Evolutionary conservation across 2,329 filamentous ascomycete genomes (phyloP), one percentile per base, ranked within the genome.

Genomic region (Onygenales sp.): DNA sequence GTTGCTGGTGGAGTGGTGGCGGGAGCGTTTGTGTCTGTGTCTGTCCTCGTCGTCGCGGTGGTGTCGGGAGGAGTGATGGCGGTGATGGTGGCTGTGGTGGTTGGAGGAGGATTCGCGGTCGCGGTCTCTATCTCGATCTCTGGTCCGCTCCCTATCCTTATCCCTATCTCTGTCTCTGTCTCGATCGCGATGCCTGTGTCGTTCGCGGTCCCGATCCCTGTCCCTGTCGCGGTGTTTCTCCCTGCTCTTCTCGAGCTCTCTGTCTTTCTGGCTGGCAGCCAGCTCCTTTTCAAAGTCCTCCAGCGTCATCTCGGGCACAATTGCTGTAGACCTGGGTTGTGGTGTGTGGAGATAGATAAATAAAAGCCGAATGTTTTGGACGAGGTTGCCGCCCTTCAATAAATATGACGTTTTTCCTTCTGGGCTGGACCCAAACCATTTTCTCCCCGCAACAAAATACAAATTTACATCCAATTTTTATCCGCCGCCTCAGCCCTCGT

Each of bases 201-300:
- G 61, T 55, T 67, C 63, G 43, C 64, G 63, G 43, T 64, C 64
- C 46, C 66, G 63, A 43, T 66, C 48, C 68, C 68, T 68, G 47
- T 74, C 66, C 27, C 64, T 61, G 54, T 72, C 65, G 56, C 64
- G 67, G 59, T 52, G 48, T 41, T 66, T 53, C 61, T 65, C 51
- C 59, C n/a, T 63, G 55, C 60, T 68, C 60, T 57, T 71, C 51
- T 64, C 63, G 54, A 66, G 63, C 66, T 61, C 67, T 59, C 58
- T 70, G 53, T 58, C 57, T 50, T 60, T 61, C 56, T 66, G 62
- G 59, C 81, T 83, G 44, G 83, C 79, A 1, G 84, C 86, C 10
- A 94, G 76, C 31, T 83, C 76, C 66, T 85, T 87, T 68, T 94
- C 89, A 55, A 94, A 94, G 54, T 91, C 87, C 60, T 83, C 81